A percentile compares a stretch with the other conserved stretches of the same genome.
Conservation (phyloP, 306 rosid species). For the Boehmeria nivea region DNA sequence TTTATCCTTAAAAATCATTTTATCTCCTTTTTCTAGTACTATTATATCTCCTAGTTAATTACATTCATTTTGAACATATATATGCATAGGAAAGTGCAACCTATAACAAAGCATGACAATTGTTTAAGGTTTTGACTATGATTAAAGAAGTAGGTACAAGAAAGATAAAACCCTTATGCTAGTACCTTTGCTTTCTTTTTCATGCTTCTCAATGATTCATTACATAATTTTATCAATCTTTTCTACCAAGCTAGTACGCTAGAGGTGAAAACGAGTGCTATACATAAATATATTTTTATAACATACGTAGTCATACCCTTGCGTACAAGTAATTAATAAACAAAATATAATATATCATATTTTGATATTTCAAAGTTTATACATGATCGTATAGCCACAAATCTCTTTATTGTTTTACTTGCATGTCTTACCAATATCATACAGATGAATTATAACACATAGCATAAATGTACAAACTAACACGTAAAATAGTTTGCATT, state of each 20-base stretch:
- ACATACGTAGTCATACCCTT: not conserved
- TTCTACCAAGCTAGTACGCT: slow-evolving; percentile 3
- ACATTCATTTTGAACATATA: not conserved
- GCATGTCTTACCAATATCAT: not conserved
- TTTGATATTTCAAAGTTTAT: too few species aligned
- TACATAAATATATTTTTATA: not conserved
- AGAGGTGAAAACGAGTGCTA: slow-evolving; percentile 1
- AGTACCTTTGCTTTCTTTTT: slow-evolving; percentile 16
- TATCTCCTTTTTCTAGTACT: not conserved
- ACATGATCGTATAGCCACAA: not conserved
- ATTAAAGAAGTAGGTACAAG: slow-evolving; percentile 3
- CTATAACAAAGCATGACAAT: slow-evolving; percentile 3
- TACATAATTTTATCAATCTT: slow-evolving; percentile 10
- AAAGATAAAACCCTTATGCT: not conserved
- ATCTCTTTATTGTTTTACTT: not conserved
- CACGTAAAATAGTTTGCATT: too few species aligned
- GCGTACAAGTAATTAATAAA: too few species aligned
- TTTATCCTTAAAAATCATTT: not conserved
- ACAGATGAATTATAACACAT: not conserved
- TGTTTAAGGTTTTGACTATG: slow-evolving; percentile 8
- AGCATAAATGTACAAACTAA: too few species aligned
- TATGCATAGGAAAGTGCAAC: not conserved
- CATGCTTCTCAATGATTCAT: slow-evolving; percentile 12
- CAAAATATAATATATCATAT: too few species aligned
- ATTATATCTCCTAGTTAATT: not conserved